Conservation (phyloP, 2,329 filamentous ascomycete species). For the Neophaeococcomyces mojaviensis region DNA sequence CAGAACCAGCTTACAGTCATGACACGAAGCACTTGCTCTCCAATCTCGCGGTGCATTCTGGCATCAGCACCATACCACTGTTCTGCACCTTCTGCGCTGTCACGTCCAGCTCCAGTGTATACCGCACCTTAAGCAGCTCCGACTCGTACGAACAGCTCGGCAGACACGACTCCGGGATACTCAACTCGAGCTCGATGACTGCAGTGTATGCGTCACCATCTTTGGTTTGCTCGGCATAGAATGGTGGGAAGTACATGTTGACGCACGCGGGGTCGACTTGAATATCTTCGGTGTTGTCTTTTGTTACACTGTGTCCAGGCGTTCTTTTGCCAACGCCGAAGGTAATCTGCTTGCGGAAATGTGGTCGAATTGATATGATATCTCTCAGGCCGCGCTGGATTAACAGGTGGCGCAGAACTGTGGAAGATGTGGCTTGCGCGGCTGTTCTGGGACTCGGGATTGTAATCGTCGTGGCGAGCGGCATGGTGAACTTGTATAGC, state of each 20-base stretch:
- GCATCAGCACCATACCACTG: background rate
- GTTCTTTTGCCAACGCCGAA: background rate
- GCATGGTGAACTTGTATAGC: background rate
- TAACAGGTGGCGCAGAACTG: background rate
- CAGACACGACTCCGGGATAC: background rate
- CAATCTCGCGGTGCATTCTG: background rate
- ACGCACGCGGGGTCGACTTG: background rate
- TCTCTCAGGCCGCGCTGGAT: background rate
- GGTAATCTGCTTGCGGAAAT: background rate
- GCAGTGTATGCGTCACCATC: background rate
- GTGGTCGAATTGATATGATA: background rate
- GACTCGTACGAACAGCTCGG: background rate
- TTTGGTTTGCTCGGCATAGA: background rate
- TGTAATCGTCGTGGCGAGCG: background rate
- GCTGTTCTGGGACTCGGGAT: background rate
- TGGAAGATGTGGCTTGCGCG: background rate
- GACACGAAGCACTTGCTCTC: background rate
- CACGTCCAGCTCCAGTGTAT: background rate
- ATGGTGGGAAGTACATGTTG: background rate
- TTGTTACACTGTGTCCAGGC: background rate
- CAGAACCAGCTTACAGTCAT: too few species aligned
- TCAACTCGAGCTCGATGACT: background rate
- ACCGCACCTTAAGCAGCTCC: background rate
- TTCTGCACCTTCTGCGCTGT: background rate
- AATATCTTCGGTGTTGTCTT: too few species aligned